Conservation (phyloP, 805 yeast genomes). For the Nakazawaea sp. region DNA sequence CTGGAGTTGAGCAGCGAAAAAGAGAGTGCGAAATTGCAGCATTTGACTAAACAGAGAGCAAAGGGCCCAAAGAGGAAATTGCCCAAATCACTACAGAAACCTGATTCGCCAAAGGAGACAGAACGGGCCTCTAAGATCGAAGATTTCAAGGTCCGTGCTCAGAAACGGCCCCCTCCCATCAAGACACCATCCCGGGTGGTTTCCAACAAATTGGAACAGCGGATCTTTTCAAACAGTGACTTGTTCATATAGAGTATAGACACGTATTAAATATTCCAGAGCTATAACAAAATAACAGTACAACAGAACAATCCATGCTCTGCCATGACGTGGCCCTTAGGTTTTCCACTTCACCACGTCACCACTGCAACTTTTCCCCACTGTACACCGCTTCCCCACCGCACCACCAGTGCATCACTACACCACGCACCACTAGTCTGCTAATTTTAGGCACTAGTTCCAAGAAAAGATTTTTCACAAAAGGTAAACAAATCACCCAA, state of each 20-base stretch:
- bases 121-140: not conserved
- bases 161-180: conserved; percentile 22
- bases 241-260: conserved; percentile 17
- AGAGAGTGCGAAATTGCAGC: conserved; percentile 26
- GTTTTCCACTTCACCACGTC: no score
- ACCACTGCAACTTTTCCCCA: no score
- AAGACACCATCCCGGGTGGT: conserved; percentile 21
- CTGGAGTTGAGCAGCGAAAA: conserved; percentile 16
- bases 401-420: no score
- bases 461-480: no score
- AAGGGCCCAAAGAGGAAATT: conserved; percentile 46
- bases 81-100: conserved; percentile 25
- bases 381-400: no score
- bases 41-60: conserved; percentile 39
- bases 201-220: conserved; percentile 8
- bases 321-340: no score
- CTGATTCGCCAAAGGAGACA: not conserved
- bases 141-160: conserved; percentile 10
- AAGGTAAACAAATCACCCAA: no score
- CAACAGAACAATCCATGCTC: no score
- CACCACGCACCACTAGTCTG: no score
- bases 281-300: no score
- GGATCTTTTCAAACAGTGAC: conserved; percentile 16
- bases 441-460: no score
- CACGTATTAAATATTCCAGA: no score